These are phyloP conservation scores for Histomonas meleagridis DNA, from an alignment of 208 protist genomes.

Conservation along the genomic window DNA sequence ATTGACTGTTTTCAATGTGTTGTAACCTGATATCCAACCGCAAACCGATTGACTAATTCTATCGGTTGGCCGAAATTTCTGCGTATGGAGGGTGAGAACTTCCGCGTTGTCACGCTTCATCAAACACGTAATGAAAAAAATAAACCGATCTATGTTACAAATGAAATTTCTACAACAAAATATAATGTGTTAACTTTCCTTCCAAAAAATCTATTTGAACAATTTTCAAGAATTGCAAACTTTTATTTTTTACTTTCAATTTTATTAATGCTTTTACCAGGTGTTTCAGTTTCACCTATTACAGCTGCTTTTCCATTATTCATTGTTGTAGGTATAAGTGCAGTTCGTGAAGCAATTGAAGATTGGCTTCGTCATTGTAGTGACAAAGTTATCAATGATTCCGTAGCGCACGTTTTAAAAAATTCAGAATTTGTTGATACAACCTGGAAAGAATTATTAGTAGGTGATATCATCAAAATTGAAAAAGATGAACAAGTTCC, in stretches of 20 bases:
- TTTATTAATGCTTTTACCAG: constrained; percentile 61
- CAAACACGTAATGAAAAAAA: neutral
- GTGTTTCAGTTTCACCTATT: constrained; percentile 55
- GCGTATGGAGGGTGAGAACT: too few species aligned
- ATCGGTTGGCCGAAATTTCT: too few species aligned
- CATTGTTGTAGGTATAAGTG: neutral
- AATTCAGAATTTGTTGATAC: neutral
- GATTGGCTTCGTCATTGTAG: constrained; percentile 22
- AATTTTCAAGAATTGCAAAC: constrained; percentile 80
- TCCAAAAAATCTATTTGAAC: constrained; percentile 79
- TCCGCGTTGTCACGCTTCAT: neutral
- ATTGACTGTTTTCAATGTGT: too few species aligned
- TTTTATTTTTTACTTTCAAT: constrained; percentile 87
- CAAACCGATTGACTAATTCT: too few species aligned
- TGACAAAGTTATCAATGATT: constrained; percentile 14
- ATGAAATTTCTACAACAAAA: constrained; percentile 51
- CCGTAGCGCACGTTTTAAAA: neutral
- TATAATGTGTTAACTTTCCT: constrained; percentile 69
- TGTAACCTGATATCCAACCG: too few species aligned
- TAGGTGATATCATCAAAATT: constrained; percentile 43
- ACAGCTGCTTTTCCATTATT: constrained; percentile 29
- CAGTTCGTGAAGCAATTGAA: constrained; percentile 28
- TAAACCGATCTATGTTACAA: constrained; percentile 44
- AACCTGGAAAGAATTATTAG: constrained; percentile 35
- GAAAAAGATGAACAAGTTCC: constrained; percentile 38